These are phyloP conservation scores for Aeschynomene evenia DNA, from an alignment of 306 rosid species.

Conservation along the genomic window DNA sequence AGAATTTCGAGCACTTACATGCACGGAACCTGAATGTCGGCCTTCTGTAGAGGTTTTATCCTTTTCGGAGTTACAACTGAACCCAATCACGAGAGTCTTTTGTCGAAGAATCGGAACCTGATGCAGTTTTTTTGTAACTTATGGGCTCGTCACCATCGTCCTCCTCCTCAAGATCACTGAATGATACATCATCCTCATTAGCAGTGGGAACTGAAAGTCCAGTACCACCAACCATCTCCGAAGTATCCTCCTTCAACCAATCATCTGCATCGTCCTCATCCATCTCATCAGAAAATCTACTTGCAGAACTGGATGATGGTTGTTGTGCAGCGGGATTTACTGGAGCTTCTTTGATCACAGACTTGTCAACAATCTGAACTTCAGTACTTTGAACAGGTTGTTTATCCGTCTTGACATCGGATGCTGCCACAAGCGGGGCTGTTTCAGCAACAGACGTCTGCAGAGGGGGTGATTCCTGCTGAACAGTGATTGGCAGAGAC, in stretches of 20 bases:
- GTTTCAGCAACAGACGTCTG: slow-evolving; percentile 43
- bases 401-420: slow-evolving; percentile 60
- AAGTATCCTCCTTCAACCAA: slow-evolving; percentile 88
- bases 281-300: slow-evolving; percentile 44
- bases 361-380: slow-evolving; percentile 53
- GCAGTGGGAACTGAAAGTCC: slow-evolving; percentile 56
- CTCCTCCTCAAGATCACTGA: slow-evolving; percentile 96
- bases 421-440: slow-evolving; percentile 31
- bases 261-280: slow-evolving; percentile 88
- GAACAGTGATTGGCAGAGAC: slow-evolving; percentile 47
- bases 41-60: slow-evolving; percentile 49
- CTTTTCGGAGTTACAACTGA: slow-evolving; percentile 74
- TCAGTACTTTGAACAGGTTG: slow-evolving; percentile 49
- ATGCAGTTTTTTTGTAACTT: slow-evolving; percentile 55
- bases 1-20: slow-evolving; percentile 51
- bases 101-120: slow-evolving; percentile 82
- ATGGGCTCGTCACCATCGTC: slow-evolving; percentile 51
- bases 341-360: slow-evolving; percentile 58
- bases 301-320: slow-evolving; percentile 44
- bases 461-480: slow-evolving; percentile 42
- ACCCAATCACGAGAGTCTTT: slow-evolving; percentile 94
- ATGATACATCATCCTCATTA: slow-evolving; percentile 91
- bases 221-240: slow-evolving; percentile 67
- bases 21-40: slow-evolving; percentile 55
- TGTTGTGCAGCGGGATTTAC: slow-evolving; percentile 31